phyloP scores from a whole-genome alignment of 495 filamentous ascomycete species.

The Lophium mytilinum region DNA sequence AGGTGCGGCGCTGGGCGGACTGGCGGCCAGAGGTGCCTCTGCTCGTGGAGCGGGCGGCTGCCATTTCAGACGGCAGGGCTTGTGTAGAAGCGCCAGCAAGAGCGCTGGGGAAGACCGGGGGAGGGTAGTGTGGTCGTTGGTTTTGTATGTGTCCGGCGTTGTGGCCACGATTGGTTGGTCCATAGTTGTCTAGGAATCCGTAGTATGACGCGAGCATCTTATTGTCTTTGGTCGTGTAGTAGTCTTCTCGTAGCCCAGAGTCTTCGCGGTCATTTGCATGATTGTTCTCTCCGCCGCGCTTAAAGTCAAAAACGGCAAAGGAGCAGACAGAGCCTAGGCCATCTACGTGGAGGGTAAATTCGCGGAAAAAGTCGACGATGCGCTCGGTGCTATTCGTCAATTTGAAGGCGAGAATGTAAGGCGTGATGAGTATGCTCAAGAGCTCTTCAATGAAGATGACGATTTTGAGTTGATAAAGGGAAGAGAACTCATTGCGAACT shows the following conservation, averaged over 20 bases:
- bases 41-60: conserved; percentile 8
- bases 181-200: conserved; percentile 85
- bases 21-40: conserved; percentile 37
- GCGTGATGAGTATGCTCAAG: conserved; percentile 82
- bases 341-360: conserved; percentile 95
- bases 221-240: conserved; percentile 87
- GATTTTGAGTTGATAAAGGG: conserved; percentile 80
- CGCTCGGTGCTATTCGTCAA: conserved; percentile 85
- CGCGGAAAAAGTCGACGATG: conserved; percentile 93
- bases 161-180: conserved; percentile 4
- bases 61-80: conserved; percentile 1
- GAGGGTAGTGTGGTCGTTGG: conserved; percentile 55
- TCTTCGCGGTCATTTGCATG: conserved; percentile 35
- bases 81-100: conserved; percentile 7
- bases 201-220: conserved; percentile 96
- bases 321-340: conserved; percentile 93
- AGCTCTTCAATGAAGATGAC: conserved; percentile 90
- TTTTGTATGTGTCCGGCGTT: conserved; percentile 9
- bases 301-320: conserved; percentile 97
- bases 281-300: conserved; percentile 60
- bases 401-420: conserved; percentile 79
- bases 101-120: conserved; percentile 56
- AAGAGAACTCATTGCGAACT: conserved; percentile 72
- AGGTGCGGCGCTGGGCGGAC: conserved; percentile 26
- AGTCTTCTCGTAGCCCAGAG: conserved; percentile 73